Evolutionary conservation across 2,329 filamentous ascomycete species (phyloP), one percentile per base, ranked within the genome.

Genomic region (Aspergillus clavatus): DNA sequence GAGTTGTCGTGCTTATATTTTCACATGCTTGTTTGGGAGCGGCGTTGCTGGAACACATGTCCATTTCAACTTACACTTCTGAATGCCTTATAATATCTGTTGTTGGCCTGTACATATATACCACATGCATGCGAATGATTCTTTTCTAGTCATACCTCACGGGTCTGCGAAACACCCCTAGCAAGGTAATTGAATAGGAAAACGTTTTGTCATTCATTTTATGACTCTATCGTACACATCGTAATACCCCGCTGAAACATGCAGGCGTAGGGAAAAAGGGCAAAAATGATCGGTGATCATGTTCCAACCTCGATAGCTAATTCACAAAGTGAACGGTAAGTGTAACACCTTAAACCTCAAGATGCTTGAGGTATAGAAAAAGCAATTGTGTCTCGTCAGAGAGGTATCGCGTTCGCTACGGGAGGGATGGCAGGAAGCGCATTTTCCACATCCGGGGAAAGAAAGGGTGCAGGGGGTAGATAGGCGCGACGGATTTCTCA

Each of bases 401-500:
- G 35, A 3, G 55, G 53, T 39, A 66, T 55, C 1, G 58, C 41
- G 27, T 65, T 60, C 5, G 53, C 48, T 7, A 56, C 58, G 5
- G 63, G 63, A 22, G 54, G 47, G 3, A 60, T 50, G 38, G 61
- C 61, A 42, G 61, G 51, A 21, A 65, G 45, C 21, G 46, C 49
- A 28, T 54, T 55, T 10, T 54, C 55, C 31, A 59, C 52, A 27
- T 61, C 59, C 1, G 62, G 56, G 68, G 61, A 56, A 78, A 78
- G 52, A 78, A 74, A 0, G 89, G 87, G 62, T 94, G 88, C 33
- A 97, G 74, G 2, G 89, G 79, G 63, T 93, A 95, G 54, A 93
- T 83, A 2, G 82, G 82, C 0, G 86, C 87, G 53, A 87, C 80
- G 68, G 87, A 86, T 37, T 77, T 79, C 56, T 88, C 86, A 11